A percentile compares a stretch with the other conserved stretches of the same genome.
Conservation (phyloP, 169 alveolate genomes). For the Plasmodium malariae region DNA sequence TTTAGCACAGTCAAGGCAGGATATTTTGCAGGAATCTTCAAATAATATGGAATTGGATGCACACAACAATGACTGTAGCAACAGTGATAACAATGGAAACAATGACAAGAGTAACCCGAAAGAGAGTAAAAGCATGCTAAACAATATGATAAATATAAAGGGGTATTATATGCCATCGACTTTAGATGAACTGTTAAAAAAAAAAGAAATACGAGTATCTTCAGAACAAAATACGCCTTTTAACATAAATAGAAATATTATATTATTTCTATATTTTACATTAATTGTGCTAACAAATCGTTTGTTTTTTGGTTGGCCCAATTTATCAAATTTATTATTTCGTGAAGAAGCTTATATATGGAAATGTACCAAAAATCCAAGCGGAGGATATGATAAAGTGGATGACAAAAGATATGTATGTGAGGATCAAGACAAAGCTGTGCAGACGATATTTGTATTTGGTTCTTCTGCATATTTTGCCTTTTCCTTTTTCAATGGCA, state of each 20-base stretch:
- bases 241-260: slow-evolving; percentile 40
- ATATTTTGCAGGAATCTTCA: background rate
- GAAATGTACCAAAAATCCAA: slow-evolving; percentile 61
- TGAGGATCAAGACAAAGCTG: slow-evolving; percentile 77
- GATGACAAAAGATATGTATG: slow-evolving; percentile 63
- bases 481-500: slow-evolving; percentile 78
- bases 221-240: slow-evolving; percentile 64
- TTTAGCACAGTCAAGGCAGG: slow-evolving; percentile 21
- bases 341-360: slow-evolving; percentile 79
- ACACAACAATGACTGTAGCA: background rate
- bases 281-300: slow-evolving; percentile 58
- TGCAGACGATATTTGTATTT: slow-evolving; percentile 55
- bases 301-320: slow-evolving; percentile 77
- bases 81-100: background rate
- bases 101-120: background rate
- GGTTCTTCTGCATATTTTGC: slow-evolving; percentile 77
- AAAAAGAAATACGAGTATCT: slow-evolving; percentile 47
- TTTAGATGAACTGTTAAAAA: slow-evolving; percentile 29
- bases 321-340: slow-evolving; percentile 74
- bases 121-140: no score
- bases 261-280: slow-evolving; percentile 32
- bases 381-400: slow-evolving; percentile 10
- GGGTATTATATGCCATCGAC: slow-evolving; percentile 64
- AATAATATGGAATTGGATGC: background rate
- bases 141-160: background rate